Conservation (phyloP, 140 eudicot species). For the Ambrosia hybrid region DNA sequence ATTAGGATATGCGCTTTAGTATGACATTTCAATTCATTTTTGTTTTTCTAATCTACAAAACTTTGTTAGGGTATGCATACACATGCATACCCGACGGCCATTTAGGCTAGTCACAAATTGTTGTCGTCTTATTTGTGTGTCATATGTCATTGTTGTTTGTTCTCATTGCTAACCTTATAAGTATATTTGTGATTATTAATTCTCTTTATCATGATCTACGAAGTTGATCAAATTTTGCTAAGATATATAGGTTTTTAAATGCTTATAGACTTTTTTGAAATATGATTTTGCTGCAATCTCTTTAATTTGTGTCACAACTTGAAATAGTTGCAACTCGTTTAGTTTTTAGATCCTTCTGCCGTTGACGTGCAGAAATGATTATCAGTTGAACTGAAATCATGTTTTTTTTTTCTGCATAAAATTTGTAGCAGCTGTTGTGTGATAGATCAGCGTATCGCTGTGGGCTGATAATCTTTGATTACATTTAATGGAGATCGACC, state of each 20-base stretch:
- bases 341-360: not conserved
- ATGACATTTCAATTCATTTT: not conserved
- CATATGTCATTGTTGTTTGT: not conserved
- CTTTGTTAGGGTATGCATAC: not conserved
- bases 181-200: not conserved
- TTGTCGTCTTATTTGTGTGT: not conserved
- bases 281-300: slow-evolving; percentile 6
- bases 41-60: not conserved
- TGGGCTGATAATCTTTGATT: slow-evolving; percentile 2
- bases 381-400: slow-evolving; percentile 9
- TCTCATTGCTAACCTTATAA: not conserved
- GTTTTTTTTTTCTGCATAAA: slow-evolving; percentile 4
- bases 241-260: not conserved
- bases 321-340: not conserved
- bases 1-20: not conserved
- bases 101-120: not conserved
- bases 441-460: slow-evolving; percentile 11
- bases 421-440: slow-evolving; percentile 13
- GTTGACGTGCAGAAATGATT: not conserved
- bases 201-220: slow-evolving; percentile 9
- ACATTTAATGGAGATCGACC: slow-evolving; percentile 32
- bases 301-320: slow-evolving; percentile 13
- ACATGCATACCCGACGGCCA: slow-evolving; percentile 5
- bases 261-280: slow-evolving; percentile 10
- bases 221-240: not conserved